A percentile compares a stretch with the other conserved stretches of the same genome.
Conservation (phyloP, 2,329 filamentous ascomycete genomes). For the Dichotomopilus funicola region DNA sequence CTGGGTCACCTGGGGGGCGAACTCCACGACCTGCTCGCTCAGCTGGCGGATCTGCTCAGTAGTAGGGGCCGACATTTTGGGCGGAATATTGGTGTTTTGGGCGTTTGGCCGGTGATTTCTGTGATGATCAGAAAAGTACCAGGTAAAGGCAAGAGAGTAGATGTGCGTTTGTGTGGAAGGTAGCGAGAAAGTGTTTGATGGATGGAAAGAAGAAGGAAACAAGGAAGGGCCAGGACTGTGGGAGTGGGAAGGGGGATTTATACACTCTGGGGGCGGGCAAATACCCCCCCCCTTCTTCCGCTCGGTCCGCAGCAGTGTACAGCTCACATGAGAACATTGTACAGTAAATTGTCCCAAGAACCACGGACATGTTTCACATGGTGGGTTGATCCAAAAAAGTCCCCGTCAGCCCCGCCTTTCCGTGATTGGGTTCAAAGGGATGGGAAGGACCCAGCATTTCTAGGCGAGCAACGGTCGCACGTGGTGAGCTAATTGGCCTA, state of each 20-base stretch:
- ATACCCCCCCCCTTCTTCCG: background rate
- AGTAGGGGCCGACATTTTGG: conserved; percentile 18
- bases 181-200: background rate
- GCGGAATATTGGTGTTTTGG: background rate
- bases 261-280: background rate
- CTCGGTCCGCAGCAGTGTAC: conserved; percentile 10
- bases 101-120: background rate
- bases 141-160: background rate
- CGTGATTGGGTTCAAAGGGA: conserved; percentile 17
- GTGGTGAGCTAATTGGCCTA: conserved; percentile 25
- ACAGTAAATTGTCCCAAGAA: background rate
- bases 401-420: conserved; percentile 4
- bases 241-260: background rate
- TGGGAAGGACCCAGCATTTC: conserved; percentile 9
- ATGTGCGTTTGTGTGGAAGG: background rate
- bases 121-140: background rate
- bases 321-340: conserved; percentile 12
- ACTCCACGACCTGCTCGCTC: conserved; percentile 21
- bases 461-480: conserved; percentile 19
- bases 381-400: conserved; percentile 5
- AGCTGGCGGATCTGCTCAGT: conserved; percentile 19
- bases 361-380: conserved; percentile 13
- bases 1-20: conserved; percentile 18
- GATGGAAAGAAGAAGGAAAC: background rate
- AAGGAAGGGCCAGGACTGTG: background rate